A percentile compares a stretch with the other conserved stretches of the same genome.
phyloP scores from a whole-genome alignment of 2,329 filamentous ascomycete genomes.

The Macrophomina tecta region DNA sequence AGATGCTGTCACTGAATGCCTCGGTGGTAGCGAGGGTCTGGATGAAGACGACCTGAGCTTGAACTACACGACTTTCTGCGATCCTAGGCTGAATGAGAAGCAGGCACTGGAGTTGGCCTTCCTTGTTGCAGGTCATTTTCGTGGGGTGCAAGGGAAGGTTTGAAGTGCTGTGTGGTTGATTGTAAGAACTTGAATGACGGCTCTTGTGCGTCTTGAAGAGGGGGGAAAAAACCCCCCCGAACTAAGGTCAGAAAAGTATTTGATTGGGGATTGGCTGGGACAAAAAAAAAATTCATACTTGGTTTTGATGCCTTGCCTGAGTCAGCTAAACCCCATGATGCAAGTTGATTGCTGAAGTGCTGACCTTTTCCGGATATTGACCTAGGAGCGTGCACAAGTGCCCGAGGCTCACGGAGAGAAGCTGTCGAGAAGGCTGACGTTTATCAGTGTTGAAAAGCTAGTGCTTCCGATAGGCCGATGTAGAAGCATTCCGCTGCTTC shows the following conservation, averaged over 20 bases:
- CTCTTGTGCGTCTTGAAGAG: too few species aligned
- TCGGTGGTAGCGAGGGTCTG: constrained; percentile 85
- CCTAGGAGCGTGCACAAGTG: too few species aligned
- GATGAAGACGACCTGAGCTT: constrained; percentile 86
- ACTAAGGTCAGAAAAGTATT: constrained; percentile 27
- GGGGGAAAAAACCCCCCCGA: too few species aligned
- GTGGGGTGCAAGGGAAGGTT: constrained; percentile 46
- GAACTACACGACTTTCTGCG: constrained; percentile 96
- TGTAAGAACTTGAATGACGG: too few species aligned
- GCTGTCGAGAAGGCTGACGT: background rate
- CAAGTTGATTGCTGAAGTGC: too few species aligned
- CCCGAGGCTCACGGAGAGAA: too few species aligned
- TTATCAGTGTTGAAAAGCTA: background rate
- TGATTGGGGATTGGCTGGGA: background rate
- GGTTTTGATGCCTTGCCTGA: too few species aligned
- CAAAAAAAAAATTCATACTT: too few species aligned
- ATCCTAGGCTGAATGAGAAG: constrained; percentile 95
- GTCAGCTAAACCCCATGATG: too few species aligned
- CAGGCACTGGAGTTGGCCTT: constrained; percentile 96
- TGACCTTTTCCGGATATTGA: too few species aligned
- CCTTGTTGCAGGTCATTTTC: constrained; percentile 83
- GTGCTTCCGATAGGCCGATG: constrained; percentile 3
- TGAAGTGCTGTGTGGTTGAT: background rate
- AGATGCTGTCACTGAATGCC: constrained; percentile 94
- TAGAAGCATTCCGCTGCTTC: background rate